Percentiles rank a stretch among this genome's conserved stretches.
Conservation (phyloP, 768 basidiomycete genomes). For the Naganishia antarctica region DNA sequence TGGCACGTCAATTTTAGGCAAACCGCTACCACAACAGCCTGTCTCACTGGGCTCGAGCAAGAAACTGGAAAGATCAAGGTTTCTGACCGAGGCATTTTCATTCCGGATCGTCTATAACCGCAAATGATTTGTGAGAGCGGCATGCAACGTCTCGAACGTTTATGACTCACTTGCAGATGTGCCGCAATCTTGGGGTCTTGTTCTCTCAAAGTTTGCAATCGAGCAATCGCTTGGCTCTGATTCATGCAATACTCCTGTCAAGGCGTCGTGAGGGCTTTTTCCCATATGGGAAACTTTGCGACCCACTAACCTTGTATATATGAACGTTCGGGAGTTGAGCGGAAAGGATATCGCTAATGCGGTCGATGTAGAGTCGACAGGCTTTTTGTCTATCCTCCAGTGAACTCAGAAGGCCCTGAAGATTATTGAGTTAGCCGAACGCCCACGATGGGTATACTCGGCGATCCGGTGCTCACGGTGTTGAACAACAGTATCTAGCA, state of each 20-base stretch:
- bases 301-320: slow-evolving; percentile 65
- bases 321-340: slow-evolving; percentile 70
- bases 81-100: slow-evolving; percentile 65
- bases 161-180: slow-evolving; percentile 52
- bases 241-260: slow-evolving; percentile 82
- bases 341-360: slow-evolving; percentile 76
- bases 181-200: slow-evolving; percentile 61
- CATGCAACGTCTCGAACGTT: too few relatives aligned
- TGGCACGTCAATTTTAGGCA: neutral
- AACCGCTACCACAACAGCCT: slow-evolving; percentile 39
- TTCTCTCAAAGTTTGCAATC: slow-evolving; percentile 67
- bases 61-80: slow-evolving; percentile 83
- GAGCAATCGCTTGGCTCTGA: slow-evolving; percentile 69
- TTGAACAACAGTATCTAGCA: slow-evolving; percentile 71
- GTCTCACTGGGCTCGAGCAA: slow-evolving; percentile 83
- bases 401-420: slow-evolving; percentile 69
- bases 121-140: neutral
- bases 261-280: neutral
- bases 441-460: neutral
- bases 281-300: neutral
- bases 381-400: slow-evolving; percentile 87
- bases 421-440: neutral
- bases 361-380: slow-evolving; percentile 83
- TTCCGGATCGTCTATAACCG: slow-evolving; percentile 63
- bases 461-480: slow-evolving; percentile 56